phyloP scores from a whole-genome alignment of 345 rosid genomes.

The Psidium friedrichsthalianum region DNA sequence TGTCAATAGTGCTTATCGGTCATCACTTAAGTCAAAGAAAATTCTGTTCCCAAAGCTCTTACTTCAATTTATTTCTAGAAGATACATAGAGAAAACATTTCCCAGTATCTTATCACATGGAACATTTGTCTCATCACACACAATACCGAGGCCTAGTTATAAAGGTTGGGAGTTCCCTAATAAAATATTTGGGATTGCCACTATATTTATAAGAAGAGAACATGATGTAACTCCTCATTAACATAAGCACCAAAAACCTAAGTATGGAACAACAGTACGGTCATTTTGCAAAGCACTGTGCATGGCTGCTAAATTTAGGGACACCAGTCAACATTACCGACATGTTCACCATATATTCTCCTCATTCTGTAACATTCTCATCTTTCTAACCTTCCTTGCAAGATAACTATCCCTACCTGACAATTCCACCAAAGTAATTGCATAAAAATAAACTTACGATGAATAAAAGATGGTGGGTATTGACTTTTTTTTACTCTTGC shows the following conservation, averaged over 20 bases:
- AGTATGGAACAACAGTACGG: neutral
- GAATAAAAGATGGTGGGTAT: constrained; percentile 65
- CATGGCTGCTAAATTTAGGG: neutral
- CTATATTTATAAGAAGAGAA: neutral
- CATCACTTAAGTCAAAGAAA: neutral
- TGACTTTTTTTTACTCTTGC: constrained; percentile 34
- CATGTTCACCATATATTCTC: neutral
- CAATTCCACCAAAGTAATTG: neutral
- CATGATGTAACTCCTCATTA: neutral
- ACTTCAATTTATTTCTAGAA: neutral
- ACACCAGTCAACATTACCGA: neutral
- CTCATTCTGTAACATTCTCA: neutral
- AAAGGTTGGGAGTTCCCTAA: neutral
- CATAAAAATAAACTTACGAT: constrained; percentile 39
- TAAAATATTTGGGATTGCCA: neutral
- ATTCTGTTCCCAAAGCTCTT: neutral
- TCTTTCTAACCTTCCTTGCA: neutral
- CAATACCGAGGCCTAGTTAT: too few relatives aligned
- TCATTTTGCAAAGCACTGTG: neutral
- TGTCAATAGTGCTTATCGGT: neutral
- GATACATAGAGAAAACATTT: neutral
- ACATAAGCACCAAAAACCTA: neutral
- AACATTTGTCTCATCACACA: neutral
- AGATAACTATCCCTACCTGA: neutral
- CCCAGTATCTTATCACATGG: neutral